Percentiles rank a stretch among this genome's conserved stretches.
Conservation (phyloP, 1,284 basidiomycete genomes). For the Cryptococcus wingfieldii region DNA sequence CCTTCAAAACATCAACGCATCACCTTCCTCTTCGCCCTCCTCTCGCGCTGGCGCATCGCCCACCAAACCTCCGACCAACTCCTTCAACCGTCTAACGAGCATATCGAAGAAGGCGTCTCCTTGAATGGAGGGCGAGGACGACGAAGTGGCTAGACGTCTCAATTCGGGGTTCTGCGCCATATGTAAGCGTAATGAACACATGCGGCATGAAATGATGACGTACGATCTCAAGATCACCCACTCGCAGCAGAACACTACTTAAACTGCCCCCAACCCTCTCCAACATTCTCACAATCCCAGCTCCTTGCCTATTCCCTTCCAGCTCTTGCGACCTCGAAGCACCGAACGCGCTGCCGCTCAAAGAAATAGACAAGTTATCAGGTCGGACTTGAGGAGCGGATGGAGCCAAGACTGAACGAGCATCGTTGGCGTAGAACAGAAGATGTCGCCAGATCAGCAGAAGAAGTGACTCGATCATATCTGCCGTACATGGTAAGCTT, state of each 20-base stretch:
- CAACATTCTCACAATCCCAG: slow-evolving; percentile 24
- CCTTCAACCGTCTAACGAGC: slow-evolving; percentile 41
- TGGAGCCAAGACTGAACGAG: slow-evolving; percentile 23
- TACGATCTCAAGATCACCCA: slow-evolving; percentile 47
- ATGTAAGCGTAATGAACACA: not conserved
- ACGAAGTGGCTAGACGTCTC: slow-evolving; percentile 8
- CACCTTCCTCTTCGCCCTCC: no score
- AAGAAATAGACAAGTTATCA: slow-evolving; percentile 29
- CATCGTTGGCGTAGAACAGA: slow-evolving; percentile 52
- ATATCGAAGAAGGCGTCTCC: slow-evolving; percentile 41
- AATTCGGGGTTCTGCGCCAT: slow-evolving; percentile 27
- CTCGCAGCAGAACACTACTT: slow-evolving; percentile 36
- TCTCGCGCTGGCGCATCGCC: slow-evolving; percentile 2
- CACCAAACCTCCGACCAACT: slow-evolving; percentile 35
- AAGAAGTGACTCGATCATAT: slow-evolving; percentile 74
- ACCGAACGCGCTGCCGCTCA: slow-evolving; percentile 4
- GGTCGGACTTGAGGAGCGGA: slow-evolving; percentile 19
- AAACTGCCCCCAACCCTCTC: slow-evolving; percentile 38
- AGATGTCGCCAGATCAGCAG: slow-evolving; percentile 78
- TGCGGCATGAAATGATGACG: slow-evolving; percentile 9
- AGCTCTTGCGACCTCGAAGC: slow-evolving; percentile 10
- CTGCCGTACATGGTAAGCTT: slow-evolving; percentile 45
- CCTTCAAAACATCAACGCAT: no score
- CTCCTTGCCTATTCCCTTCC: slow-evolving; percentile 19
- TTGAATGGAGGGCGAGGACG: not conserved